Base-by-base conservation (phyloP, 2,329 filamentous ascomycete species). In the Bertia moriformis region DNA sequence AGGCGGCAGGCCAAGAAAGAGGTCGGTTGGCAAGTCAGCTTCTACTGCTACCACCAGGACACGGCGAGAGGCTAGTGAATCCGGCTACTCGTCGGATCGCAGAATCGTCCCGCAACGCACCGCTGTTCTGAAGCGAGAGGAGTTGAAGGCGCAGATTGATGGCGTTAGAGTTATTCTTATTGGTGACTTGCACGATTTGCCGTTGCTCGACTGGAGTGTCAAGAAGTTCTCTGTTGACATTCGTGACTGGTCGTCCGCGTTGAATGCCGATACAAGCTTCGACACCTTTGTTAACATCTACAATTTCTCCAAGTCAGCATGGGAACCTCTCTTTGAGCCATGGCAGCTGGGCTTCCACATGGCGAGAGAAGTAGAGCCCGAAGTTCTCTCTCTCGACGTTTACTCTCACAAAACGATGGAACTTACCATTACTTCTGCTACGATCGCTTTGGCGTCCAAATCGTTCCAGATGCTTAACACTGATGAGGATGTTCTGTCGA, bases 221-320 rank as follows among this genome's bases (percentile, higher is more conserved):
- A 94, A 94, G 60, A 78, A 80, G 40, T 96, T 96, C 52, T 83
- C 76, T 4, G 72, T 89, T 2, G 77, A 82, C 36, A 84, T 93
- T 3, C 77, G 82, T 46, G 86, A 98, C 53, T 99, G 91, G 91
- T 89, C 89, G 1, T 80, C 78, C 4, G 81, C 79, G 17, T 69
- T 98, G 57, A 87, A 79, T 50, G 89, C 85, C 0, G 86, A 95
- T 52, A 83, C 86, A 0, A 82, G 76, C n/a, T 78, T 98, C 37
- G 86, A 95, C 45, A 86, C 89, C 46, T 94, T 94, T 57, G 74
- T 93, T 49, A 98, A 96, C 51, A 81, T 98, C 18, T 98, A 94
- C 67, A 98, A 98, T 59, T 98, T 98, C 60, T 91, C 91, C 13
- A 98, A 98, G 57, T 98, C 91, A 0, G 86, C 87, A 3, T 98